phyloP scores from a whole-genome alignment of 2,329 filamentous ascomycete species.

The Aspergillus sp. region DNA sequence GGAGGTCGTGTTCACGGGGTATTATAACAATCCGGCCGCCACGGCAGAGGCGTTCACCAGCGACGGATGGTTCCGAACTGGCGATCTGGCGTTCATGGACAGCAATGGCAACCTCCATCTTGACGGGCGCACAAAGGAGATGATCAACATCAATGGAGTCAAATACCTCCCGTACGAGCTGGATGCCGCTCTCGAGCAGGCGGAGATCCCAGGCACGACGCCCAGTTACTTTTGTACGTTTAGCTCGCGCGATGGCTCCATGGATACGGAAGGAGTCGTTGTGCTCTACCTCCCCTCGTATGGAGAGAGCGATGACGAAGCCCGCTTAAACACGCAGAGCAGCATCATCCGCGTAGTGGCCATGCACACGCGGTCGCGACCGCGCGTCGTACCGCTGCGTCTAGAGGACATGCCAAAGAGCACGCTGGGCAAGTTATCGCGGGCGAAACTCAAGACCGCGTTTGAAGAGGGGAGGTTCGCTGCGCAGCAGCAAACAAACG shows the following conservation, averaged over 20 bases:
- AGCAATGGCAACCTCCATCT: conserved; percentile 19
- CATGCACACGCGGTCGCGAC: conserved; percentile 15
- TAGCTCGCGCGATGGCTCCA: conserved; percentile 11
- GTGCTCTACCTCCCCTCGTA: conserved; percentile 45
- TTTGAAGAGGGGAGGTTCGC: conserved; percentile 52
- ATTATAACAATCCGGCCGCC: conserved; percentile 37
- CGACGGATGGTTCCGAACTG: conserved; percentile 41
- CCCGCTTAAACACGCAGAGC: conserved; percentile 14
- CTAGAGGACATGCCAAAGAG: conserved; percentile 16
- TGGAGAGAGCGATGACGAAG: conserved; percentile 4
- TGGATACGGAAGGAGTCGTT: conserved; percentile 44
- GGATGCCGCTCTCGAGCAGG: conserved; percentile 45
- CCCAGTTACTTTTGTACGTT: conserved; percentile 48
- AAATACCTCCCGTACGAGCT: conserved; percentile 48
- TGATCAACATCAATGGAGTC: conserved; percentile 54
- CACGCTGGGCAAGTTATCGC: conserved; percentile 24
- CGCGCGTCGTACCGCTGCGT: conserved; percentile 21
- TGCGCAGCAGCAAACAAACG: conserved; percentile 33
- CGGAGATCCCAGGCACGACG: conserved; percentile 26
- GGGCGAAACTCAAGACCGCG: conserved; percentile 25
- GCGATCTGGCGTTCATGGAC: conserved; percentile 24
- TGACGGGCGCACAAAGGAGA: conserved; percentile 42
- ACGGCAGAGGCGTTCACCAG: conserved; percentile 33
- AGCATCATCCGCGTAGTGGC: conserved; percentile 16
- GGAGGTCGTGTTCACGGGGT: conserved; percentile 30